A percentile compares a stretch with the other conserved stretches of the same genome.
These are phyloP conservation scores for Russula sp. DNA, from an alignment of 768 basidiomycete genomes.

Conservation along the genomic window DNA sequence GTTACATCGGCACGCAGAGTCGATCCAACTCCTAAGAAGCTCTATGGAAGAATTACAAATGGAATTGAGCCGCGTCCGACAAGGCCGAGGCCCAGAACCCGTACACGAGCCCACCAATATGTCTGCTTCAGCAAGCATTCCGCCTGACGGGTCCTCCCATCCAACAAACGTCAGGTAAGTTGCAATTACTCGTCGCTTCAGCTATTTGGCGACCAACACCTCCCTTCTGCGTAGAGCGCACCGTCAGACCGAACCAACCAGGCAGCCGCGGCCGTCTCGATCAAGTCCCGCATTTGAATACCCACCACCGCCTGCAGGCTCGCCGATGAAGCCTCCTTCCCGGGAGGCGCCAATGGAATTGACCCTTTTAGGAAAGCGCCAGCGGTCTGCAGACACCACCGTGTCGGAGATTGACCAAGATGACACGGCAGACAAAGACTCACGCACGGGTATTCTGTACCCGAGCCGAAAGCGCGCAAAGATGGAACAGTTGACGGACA, in stretches of 20 bases:
- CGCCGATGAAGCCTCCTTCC: conserved; percentile 19
- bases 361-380: conserved; percentile 59
- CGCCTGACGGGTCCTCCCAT: conserved; percentile 8
- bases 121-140: conserved; percentile 9
- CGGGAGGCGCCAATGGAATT: conserved; percentile 36
- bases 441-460: conserved; percentile 35
- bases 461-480: conserved; percentile 52
- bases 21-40: conserved; percentile 18
- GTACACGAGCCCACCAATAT: conserved; percentile 14
- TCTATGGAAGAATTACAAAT: conserved; percentile 20
- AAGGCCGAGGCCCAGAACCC: conserved; percentile 5
- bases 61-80: conserved; percentile 18
- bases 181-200: not conserved
- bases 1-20: conserved; percentile 18
- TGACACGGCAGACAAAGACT: conserved; percentile 34
- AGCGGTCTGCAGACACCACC: conserved; percentile 44
- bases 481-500: conserved; percentile 26
- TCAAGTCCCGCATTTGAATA: conserved; percentile 23
- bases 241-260: conserved; percentile 11
- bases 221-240: not conserved
- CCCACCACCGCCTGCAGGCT: conserved; percentile 21
- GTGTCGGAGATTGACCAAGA: conserved; percentile 41
- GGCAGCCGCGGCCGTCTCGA: conserved; percentile 1
- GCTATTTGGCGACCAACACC: not conserved
- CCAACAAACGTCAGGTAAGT: conserved; percentile 13